These are phyloP conservation scores for Dillenia suffruticosa DNA, from an alignment of 164 flowering plant species.

Conservation along the genomic window DNA sequence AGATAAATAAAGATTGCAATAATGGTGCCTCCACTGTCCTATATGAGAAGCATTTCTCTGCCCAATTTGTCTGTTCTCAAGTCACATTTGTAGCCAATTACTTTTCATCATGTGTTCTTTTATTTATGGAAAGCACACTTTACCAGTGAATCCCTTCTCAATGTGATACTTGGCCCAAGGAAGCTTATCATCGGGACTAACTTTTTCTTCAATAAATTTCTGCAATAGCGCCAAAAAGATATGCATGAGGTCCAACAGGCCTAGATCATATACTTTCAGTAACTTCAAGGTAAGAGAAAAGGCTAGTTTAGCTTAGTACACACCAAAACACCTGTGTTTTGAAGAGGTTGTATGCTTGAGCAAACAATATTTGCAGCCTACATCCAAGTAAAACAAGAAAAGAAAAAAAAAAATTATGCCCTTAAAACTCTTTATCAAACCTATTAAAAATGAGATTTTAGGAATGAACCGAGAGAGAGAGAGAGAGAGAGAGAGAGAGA, in stretches of 20 bases:
- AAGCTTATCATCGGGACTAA: slow-evolving; percentile 46
- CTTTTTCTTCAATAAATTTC: slow-evolving; percentile 65
- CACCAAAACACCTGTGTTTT: slow-evolving; percentile 54
- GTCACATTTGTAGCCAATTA: too few relatives aligned
- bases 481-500: too few relatives aligned
- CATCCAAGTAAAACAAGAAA: slow-evolving; percentile 1
- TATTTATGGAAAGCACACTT: not conserved
- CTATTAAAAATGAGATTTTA: too few relatives aligned
- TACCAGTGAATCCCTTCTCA: slow-evolving; percentile 72
- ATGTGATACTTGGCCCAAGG: slow-evolving; percentile 57
- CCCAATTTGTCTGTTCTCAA: too few relatives aligned
- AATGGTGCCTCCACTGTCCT: too few relatives aligned
- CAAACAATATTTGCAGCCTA: slow-evolving; percentile 81
- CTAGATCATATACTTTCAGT: not conserved
- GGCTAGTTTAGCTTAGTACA: slow-evolving; percentile 8
- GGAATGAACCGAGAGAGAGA: too few relatives aligned
- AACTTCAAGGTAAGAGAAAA: not conserved
- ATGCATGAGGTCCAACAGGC: not conserved
- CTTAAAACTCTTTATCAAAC: not conserved
- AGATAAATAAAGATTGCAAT: too few relatives aligned
- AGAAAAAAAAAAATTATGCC: not conserved
- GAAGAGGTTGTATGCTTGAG: slow-evolving; percentile 83
- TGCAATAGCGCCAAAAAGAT: slow-evolving; percentile 18
- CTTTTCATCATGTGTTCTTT: too few relatives aligned
- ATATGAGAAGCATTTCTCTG: too few relatives aligned